These are phyloP conservation scores for Cucurbita moschata DNA, from an alignment of 306 rosid species.

Conservation along the genomic window DNA sequence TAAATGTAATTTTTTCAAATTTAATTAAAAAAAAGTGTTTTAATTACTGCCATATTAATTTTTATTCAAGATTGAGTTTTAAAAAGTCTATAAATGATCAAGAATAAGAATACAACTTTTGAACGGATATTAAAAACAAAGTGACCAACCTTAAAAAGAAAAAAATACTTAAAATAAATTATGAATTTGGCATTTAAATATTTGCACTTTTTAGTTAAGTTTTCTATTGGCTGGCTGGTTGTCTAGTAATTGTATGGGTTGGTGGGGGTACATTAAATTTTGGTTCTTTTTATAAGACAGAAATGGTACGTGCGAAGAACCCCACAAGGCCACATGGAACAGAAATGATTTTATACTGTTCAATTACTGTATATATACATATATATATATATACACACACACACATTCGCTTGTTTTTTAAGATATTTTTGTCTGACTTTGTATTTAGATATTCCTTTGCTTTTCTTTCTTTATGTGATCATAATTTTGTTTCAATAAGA, in stretches of 20 bases:
- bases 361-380: neutral
- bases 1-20: too few species aligned
- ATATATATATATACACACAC: neutral
- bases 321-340: neutral
- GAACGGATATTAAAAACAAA: too few species aligned
- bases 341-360: neutral
- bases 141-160: slow-evolving; percentile 11
- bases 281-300: neutral
- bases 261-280: slow-evolving; percentile 2
- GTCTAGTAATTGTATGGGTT: neutral
- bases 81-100: too few species aligned
- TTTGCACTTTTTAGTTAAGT: neutral
- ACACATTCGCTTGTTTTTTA: neutral
- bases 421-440: neutral
- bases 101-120: too few species aligned
- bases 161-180: neutral
- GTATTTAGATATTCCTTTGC: neutral
- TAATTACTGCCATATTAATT: too few species aligned
- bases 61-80: too few species aligned
- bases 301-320: slow-evolving; percentile 5
- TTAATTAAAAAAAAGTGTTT: too few species aligned
- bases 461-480: neutral
- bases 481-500: neutral
- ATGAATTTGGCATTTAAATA: slow-evolving; percentile 17
- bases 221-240: neutral